Conservation (phyloP, 2,329 filamentous ascomycete species). For the Colletotrichum cordylinicola region DNA sequence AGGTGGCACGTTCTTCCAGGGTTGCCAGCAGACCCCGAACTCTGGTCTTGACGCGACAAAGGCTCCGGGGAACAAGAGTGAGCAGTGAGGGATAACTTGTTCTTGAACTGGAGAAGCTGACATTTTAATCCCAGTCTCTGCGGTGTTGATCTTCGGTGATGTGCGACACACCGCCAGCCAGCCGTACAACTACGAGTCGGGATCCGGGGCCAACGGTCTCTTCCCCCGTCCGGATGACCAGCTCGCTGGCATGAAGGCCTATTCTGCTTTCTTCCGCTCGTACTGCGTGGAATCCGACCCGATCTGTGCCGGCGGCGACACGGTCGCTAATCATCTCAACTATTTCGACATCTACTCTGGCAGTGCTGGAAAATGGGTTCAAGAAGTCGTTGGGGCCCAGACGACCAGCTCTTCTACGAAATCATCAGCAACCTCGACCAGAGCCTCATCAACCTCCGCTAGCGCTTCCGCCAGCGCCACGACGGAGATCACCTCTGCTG, state of each 20-base stretch:
- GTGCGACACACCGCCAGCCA: constrained; percentile 38
- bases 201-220: constrained; percentile 28
- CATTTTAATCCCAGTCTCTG: constrained; percentile 28
- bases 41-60: constrained; percentile 30
- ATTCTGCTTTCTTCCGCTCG: constrained; percentile 30
- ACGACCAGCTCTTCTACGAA: neutral
- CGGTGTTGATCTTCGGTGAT: constrained; percentile 39
- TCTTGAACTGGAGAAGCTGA: neutral
- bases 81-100: constrained; percentile 18
- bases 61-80: constrained; percentile 37
- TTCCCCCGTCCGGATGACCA: constrained; percentile 34
- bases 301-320: constrained; percentile 41
- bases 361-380: constrained; percentile 17
- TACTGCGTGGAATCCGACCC: constrained; percentile 44
- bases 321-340: constrained; percentile 37
- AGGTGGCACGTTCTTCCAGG: constrained; percentile 37
- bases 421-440: neutral
- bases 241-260: constrained; percentile 32
- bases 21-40: constrained; percentile 29
- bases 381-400: neutral
- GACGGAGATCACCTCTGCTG: neutral
- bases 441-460: neutral
- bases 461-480: neutral
- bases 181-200: constrained; percentile 36
- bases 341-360: constrained; percentile 28